A percentile compares a stretch with the other conserved stretches of the same genome.
phyloP scores from a whole-genome alignment of 2,329 filamentous ascomycete genomes.

The Fusarium sp. region DNA sequence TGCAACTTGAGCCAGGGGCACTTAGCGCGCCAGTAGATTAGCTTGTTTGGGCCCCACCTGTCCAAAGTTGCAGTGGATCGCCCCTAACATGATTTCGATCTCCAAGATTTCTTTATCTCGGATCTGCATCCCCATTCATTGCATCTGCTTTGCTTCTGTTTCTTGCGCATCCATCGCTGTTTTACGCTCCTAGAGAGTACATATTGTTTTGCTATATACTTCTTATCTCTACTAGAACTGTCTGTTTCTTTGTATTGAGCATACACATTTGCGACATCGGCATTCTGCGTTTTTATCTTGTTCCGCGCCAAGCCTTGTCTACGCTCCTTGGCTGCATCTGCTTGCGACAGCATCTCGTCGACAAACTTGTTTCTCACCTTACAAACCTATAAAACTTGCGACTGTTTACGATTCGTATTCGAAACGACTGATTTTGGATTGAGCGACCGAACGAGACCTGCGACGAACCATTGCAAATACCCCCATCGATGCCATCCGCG shows the following conservation, averaged over 20 bases:
- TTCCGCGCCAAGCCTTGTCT: background rate
- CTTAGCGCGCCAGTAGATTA: background rate
- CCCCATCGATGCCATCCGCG: background rate
- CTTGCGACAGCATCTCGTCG: background rate
- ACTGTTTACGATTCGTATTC: background rate
- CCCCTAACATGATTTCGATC: conserved; percentile 31
- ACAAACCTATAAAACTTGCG: background rate
- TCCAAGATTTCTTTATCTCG: conserved; percentile 32
- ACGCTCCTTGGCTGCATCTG: conserved; percentile 9
- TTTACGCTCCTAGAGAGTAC: background rate
- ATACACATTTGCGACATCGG: background rate
- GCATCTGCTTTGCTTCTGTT: conserved; percentile 8
- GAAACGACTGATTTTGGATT: background rate
- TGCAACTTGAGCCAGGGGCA: background rate
- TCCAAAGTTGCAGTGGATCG: conserved; percentile 6
- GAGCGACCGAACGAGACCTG: background rate
- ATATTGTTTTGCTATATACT: conserved; percentile 5
- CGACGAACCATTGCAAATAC: background rate
- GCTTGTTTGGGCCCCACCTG: background rate
- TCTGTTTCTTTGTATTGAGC: background rate
- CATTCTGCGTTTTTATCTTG: background rate
- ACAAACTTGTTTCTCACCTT: background rate
- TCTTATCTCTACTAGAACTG: background rate
- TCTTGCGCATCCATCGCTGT: background rate
- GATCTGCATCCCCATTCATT: conserved; percentile 10